phyloP scores from a whole-genome alignment of 805 yeast species.

The Maudiozyma serrabonitensis region DNA sequence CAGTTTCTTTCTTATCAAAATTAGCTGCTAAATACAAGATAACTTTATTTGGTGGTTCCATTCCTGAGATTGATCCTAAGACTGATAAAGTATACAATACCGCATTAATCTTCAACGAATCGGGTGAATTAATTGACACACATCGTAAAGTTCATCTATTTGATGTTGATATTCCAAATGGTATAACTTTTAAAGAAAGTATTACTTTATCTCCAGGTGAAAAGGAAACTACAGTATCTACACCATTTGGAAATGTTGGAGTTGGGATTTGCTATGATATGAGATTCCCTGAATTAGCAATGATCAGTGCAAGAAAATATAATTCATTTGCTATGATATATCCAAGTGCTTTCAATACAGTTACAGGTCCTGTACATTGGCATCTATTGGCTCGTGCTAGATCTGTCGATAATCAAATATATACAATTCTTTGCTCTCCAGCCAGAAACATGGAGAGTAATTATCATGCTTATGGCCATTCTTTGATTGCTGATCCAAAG shows the following conservation, averaged over 20 bases:
- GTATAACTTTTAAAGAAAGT: constrained; percentile 81
- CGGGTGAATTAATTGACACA: constrained; percentile 72
- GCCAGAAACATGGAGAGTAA: constrained; percentile 59
- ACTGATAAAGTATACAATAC: constrained; percentile 60
- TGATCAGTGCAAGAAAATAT: constrained; percentile 49
- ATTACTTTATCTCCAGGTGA: constrained; percentile 66
- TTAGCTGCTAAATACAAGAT: constrained; percentile 59
- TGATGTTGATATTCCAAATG: constrained; percentile 86
- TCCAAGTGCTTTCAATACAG: constrained; percentile 79
- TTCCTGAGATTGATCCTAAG: constrained; percentile 63
- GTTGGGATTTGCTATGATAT: constrained; percentile 80
- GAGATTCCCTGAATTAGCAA: constrained; percentile 71
- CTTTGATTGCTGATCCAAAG: constrained; percentile 52
- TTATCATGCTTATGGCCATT: constrained; percentile 62
- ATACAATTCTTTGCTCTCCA: constrained; percentile 76
- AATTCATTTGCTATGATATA: constrained; percentile 68
- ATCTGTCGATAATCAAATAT: constrained; percentile 67
- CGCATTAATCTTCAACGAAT: constrained; percentile 57
- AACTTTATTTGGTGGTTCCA: constrained; percentile 80
- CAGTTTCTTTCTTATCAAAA: constrained; percentile 48
- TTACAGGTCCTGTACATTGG: constrained; percentile 82
- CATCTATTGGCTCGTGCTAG: constrained; percentile 62
- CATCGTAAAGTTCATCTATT: constrained; percentile 88
- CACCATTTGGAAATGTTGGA: constrained; percentile 41
- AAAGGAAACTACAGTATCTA: constrained; percentile 55